phyloP scores from a whole-genome alignment of 805 yeast species.

The Kazachstania bromeliacearum region DNA sequence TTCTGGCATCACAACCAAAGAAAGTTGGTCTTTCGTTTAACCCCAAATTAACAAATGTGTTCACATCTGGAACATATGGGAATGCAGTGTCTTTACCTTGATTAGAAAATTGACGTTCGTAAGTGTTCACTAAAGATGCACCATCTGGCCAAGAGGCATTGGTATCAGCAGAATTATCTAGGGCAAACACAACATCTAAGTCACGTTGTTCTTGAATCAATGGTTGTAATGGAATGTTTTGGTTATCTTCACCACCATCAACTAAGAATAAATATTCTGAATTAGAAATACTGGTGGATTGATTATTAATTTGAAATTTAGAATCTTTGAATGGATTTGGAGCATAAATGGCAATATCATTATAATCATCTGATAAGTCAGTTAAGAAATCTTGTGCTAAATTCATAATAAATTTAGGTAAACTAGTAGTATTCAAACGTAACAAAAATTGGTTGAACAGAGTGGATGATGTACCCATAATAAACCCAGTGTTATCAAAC shows the following conservation, averaged over 20 bases:
- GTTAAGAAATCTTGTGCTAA: constrained; percentile 38
- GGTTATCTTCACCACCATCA: constrained; percentile 66
- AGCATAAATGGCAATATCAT: constrained; percentile 58
- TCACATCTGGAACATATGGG: constrained; percentile 71
- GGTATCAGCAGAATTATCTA: constrained; percentile 60
- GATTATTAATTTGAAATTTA: constrained; percentile 25
- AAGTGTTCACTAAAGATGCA: constrained; percentile 45
- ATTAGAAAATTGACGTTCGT: constrained; percentile 48
- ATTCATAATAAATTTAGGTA: constrained; percentile 31
- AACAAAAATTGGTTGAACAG: constrained; percentile 62
- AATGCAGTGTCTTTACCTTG: constrained; percentile 51
- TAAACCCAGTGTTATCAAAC: constrained; percentile 72
- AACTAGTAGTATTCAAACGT: constrained; percentile 39
- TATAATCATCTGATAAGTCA: constrained; percentile 40
- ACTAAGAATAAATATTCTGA: constrained; percentile 42
- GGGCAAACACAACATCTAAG: constrained; percentile 57
- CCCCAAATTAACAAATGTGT: constrained; percentile 49
- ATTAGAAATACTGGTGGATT: constrained; percentile 30
- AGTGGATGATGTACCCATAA: constrained; percentile 76
- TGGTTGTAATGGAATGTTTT: constrained; percentile 57
- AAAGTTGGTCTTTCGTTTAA: constrained; percentile 64
- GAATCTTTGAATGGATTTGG: constrained; percentile 64
- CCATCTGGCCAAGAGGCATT: constrained; percentile 58
- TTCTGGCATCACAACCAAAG: constrained; percentile 70
- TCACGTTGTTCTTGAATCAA: constrained; percentile 49